Percentiles rank a stretch among this genome's conserved stretches.
These are phyloP conservation scores for Amanita phalloides DNA, from an alignment of 768 basidiomycete species.

Conservation along the genomic window DNA sequence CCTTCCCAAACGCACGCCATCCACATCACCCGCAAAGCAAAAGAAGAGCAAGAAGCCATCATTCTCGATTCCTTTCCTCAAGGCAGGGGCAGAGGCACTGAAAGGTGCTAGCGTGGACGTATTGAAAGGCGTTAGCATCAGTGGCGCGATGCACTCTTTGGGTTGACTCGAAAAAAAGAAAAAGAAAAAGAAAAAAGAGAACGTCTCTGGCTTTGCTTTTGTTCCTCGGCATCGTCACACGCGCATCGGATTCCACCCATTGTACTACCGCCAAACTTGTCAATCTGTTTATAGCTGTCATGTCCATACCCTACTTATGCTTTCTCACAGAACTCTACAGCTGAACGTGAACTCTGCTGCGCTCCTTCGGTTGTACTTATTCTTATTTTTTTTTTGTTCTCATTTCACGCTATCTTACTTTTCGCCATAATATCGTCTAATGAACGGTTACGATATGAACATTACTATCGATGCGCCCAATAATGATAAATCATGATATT, in stretches of 20 bases:
- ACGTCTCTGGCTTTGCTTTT: not conserved
- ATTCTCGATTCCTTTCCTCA: constrained; percentile 21
- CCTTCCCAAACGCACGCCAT: not conserved
- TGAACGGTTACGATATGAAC: not conserved
- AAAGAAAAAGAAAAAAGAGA: no score
- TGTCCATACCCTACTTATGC: no score
- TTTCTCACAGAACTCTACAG: no score
- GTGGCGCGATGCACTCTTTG: not conserved
- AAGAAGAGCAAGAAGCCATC: constrained; percentile 11
- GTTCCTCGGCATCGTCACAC: not conserved
- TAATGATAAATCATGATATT: not conserved
- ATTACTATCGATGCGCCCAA: not conserved
- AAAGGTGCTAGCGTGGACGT: constrained; percentile 26
- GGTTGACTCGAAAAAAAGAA: not conserved
- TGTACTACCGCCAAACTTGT: not conserved
- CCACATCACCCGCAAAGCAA: not conserved
- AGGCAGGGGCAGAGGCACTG: constrained; percentile 26
- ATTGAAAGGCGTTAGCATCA: constrained; percentile 30
- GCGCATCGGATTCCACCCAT: not conserved
- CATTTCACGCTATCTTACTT: not conserved
- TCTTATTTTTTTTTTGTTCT: not conserved
- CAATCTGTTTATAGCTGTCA: not conserved
- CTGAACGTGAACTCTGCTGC: no score
- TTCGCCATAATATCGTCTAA: not conserved
- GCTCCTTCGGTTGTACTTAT: not conserved